Evolutionary conservation across 1,284 basidiomycete species (phyloP).

Genomic region (Singerocomus rubriflavus): DNA sequence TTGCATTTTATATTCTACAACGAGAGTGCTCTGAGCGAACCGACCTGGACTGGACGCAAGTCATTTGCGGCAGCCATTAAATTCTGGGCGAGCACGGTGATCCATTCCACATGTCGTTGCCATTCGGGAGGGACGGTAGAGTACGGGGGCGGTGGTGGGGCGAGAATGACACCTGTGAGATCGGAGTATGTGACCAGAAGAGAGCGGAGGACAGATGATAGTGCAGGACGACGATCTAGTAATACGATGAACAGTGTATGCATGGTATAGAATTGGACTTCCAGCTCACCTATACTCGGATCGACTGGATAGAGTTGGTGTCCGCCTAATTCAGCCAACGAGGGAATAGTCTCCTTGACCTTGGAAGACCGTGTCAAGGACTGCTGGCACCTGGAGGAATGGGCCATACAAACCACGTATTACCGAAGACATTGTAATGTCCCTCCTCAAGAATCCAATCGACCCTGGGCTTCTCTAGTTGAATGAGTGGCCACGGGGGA

Average conservation of each 20-base stretch:
- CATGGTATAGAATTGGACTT: background rate
- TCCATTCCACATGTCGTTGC: constrained; percentile 72
- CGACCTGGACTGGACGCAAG: constrained; percentile 73
- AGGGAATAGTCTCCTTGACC: constrained; percentile 75
- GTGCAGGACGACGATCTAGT: constrained; percentile 68
- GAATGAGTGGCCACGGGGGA: constrained; percentile 66
- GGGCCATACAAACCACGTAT: constrained; percentile 69
- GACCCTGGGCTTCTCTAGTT: constrained; percentile 75
- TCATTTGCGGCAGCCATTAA: constrained; percentile 81
- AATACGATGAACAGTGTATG: constrained; percentile 6
- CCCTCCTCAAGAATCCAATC: constrained; percentile 79
- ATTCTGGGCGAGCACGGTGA: constrained; percentile 71
- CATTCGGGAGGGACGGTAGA: constrained; percentile 59
- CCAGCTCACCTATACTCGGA: constrained; percentile 54
- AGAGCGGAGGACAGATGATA: constrained; percentile 63
- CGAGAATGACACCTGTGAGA: constrained; percentile 58
- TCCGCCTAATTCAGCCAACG: constrained; percentile 66
- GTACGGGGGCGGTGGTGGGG: constrained; percentile 53
- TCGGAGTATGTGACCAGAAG: constrained; percentile 69
- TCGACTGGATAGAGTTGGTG: constrained; percentile 71
- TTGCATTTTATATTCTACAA: constrained; percentile 2
- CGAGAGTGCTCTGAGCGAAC: constrained; percentile 10
- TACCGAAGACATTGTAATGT: constrained; percentile 73
- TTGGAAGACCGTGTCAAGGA: constrained; percentile 28
- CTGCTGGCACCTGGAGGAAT: constrained; percentile 16